Conservation (phyloP, 2,329 filamentous ascomycete genomes). For the Macrophomina tecta region DNA sequence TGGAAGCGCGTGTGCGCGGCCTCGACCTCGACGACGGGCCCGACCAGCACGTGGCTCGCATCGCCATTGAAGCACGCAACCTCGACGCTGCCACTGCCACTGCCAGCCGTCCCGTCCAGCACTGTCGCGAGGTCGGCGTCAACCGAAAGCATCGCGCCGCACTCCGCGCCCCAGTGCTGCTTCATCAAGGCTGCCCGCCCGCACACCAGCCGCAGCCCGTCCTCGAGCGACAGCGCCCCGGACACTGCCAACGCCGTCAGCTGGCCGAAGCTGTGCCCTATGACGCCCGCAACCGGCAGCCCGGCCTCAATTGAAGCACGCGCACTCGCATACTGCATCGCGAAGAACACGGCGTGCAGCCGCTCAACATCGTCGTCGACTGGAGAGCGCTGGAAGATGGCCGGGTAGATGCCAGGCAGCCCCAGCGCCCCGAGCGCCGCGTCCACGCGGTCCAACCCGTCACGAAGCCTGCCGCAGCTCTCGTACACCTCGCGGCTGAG, state of each 20-base stretch:
- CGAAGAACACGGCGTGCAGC: slow-evolving; percentile 40
- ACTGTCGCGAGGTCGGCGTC: slow-evolving; percentile 12
- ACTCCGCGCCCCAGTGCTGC: slow-evolving; percentile 33
- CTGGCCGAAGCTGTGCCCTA: slow-evolving; percentile 31
- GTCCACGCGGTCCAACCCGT: slow-evolving; percentile 32
- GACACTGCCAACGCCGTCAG: slow-evolving; percentile 22
- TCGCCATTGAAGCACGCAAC: slow-evolving; percentile 33
- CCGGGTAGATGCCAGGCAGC: slow-evolving; percentile 31
- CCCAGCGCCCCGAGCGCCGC: slow-evolving; percentile 19
- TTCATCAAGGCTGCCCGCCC: slow-evolving; percentile 25
- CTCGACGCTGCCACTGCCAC: neutral
- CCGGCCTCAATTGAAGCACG: slow-evolving; percentile 37
- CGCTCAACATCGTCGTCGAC: slow-evolving; percentile 32
- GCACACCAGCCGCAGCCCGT: slow-evolving; percentile 8
- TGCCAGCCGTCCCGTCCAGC: neutral
- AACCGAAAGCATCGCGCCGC: slow-evolving; percentile 36
- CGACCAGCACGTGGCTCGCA: slow-evolving; percentile 30
- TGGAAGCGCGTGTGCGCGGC: neutral
- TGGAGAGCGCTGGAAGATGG: slow-evolving; percentile 31
- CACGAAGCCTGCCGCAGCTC: slow-evolving; percentile 27
- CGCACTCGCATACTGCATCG: slow-evolving; percentile 41
- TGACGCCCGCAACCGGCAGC: slow-evolving; percentile 25
- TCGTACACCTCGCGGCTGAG: slow-evolving; percentile 30
- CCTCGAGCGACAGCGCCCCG: slow-evolving; percentile 9
- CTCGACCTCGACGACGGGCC: slow-evolving; percentile 28